phyloP scores from a whole-genome alignment of 495 filamentous ascomycete species.

The Schizothecium vesticola region DNA sequence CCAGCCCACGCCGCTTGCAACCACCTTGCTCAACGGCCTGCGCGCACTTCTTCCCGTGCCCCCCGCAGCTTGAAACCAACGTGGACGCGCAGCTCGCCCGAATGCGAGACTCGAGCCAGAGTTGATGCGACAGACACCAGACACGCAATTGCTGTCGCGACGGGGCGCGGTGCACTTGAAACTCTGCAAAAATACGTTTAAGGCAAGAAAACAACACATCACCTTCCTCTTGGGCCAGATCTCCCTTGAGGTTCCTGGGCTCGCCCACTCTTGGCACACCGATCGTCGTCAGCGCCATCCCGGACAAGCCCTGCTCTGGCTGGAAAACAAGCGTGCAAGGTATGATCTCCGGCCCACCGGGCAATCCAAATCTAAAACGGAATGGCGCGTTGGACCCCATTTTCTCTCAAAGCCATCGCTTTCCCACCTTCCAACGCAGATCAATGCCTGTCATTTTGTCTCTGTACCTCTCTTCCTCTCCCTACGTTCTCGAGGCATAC shows the following conservation, averaged over 20 bases:
- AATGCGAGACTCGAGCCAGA: background rate
- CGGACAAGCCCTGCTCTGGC: background rate
- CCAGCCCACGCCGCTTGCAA: background rate
- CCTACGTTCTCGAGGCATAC: background rate
- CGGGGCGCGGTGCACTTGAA: background rate
- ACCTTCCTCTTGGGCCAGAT: slow-evolving; percentile 1
- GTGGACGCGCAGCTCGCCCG: background rate
- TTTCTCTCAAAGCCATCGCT: background rate
- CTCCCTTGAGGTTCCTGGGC: slow-evolving; percentile 2
- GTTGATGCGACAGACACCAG: background rate
- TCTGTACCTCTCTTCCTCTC: background rate
- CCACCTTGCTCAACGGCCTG: background rate
- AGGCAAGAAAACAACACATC: background rate
- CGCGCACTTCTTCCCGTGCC: background rate
- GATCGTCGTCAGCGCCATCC: slow-evolving; percentile 10
- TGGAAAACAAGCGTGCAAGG: slow-evolving; percentile 10
- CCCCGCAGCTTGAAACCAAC: background rate
- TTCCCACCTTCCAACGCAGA: background rate
- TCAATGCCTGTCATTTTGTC: background rate
- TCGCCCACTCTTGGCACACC: slow-evolving; percentile 10
- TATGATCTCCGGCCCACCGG: slow-evolving; percentile 21
- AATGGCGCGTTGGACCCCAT: background rate
- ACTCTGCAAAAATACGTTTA: background rate
- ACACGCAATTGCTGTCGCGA: background rate
- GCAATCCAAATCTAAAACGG: slow-evolving; percentile 12